Evolutionary conservation across 2,329 filamentous ascomycete species (phyloP).

Genomic region (Diaporthe velutina): DNA sequence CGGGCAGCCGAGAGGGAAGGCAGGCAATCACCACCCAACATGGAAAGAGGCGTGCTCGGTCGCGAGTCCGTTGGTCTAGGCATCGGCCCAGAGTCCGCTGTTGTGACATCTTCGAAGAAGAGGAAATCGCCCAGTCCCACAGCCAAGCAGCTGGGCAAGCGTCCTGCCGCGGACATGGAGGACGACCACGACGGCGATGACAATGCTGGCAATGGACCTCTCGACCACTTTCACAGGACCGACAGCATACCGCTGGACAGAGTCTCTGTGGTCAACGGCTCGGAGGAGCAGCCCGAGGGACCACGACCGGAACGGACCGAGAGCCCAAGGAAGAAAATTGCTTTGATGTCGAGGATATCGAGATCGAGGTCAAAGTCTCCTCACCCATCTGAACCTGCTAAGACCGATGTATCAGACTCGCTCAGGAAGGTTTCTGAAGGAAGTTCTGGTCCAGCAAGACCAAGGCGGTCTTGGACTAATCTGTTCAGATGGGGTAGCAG

Average conservation of each 20-base stretch:
- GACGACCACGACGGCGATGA: conserved; percentile 39
- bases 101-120: conserved; percentile 69
- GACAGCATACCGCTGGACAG: conserved; percentile 58
- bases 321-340: conserved; percentile 51
- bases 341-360: conserved; percentile 61
- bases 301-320: conserved; percentile 43
- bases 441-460: conserved; percentile 57
- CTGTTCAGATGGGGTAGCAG: conserved; percentile 80
- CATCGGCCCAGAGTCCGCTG: conserved; percentile 66
- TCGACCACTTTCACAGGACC: conserved; percentile 60
- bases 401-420: conserved; percentile 62
- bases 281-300: conserved; percentile 40
- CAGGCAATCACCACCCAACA: conserved; percentile 65
- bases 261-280: conserved; percentile 38
- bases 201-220: conserved; percentile 37
- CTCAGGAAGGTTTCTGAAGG: conserved; percentile 68
- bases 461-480: conserved; percentile 71
- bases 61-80: conserved; percentile 69
- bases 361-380: conserved; percentile 64
- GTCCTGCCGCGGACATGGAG: conserved; percentile 39
- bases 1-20: conserved; percentile 69
- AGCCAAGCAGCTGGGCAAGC: conserved; percentile 48
- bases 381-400: conserved; percentile 56
- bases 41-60: conserved; percentile 72
- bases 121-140: conserved; percentile 53